Conservation (phyloP, 2,329 filamentous ascomycete genomes). For the Neofusicoccum kwambonambiense region DNA sequence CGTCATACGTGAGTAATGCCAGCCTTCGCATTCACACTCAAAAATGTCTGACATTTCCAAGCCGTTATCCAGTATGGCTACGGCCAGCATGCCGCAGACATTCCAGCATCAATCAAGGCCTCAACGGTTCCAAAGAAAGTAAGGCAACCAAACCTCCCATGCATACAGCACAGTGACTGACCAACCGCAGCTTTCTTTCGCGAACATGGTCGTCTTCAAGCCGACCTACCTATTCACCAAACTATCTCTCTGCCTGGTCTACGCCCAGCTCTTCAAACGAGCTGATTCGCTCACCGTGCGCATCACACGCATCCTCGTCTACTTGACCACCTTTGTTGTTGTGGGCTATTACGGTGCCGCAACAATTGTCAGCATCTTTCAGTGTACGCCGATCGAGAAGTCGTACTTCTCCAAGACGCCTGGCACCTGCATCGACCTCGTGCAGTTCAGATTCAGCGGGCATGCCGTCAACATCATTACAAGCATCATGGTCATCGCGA, state of each 20-base stretch:
- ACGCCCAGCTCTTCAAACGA: constrained; percentile 1
- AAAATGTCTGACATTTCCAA: background rate
- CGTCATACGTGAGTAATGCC: background rate
- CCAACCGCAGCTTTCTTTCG: background rate
- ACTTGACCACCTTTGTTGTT: background rate
- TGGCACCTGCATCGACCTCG: constrained; percentile 1
- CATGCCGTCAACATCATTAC: constrained; percentile 12
- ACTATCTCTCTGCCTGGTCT: constrained; percentile 5
- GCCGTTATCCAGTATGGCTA: background rate
- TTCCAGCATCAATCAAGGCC: background rate
- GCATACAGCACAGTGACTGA: background rate
- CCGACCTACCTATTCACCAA: constrained; percentile 6
- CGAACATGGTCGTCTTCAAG: constrained; percentile 2
- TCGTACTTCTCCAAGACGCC: constrained; percentile 6
- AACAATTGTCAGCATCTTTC: constrained; percentile 6
- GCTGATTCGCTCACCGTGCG: background rate
- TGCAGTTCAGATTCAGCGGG: background rate
- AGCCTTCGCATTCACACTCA: background rate
- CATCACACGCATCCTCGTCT: background rate
- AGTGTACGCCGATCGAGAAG: background rate
- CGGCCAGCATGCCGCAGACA: background rate
- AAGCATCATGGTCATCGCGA: constrained; percentile 6
- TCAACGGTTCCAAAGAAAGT: background rate
- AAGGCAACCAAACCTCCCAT: background rate
- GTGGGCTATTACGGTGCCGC: background rate